Percentiles rank a stretch among this genome's conserved stretches.
These are phyloP conservation scores for Lachnellula hyalina DNA, from an alignment of 2,329 filamentous ascomycete species.

Conservation along the genomic window DNA sequence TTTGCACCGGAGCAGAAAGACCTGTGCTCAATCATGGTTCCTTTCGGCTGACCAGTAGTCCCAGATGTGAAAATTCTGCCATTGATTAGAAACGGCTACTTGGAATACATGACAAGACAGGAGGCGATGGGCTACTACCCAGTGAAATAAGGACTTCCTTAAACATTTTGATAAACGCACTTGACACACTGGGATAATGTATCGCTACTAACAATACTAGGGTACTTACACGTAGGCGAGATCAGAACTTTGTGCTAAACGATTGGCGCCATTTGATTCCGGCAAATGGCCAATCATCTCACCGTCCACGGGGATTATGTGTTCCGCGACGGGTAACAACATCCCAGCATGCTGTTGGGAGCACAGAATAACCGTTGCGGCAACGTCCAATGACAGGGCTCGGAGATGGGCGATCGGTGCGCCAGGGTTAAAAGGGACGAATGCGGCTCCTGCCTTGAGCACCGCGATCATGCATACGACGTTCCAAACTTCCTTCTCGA, in stretches of 20 bases:
- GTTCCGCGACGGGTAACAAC: background rate
- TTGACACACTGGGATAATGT: background rate
- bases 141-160: background rate
- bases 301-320: background rate
- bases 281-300: background rate
- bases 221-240: constrained; percentile 8
- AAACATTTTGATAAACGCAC: background rate
- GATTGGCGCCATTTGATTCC: background rate
- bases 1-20: constrained; percentile 8
- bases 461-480: constrained; percentile 27
- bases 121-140: background rate
- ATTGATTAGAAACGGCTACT: background rate
- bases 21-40: constrained; percentile 12
- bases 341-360: constrained; percentile 1
- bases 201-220: background rate
- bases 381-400: constrained; percentile 5
- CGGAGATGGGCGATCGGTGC: constrained; percentile 6
- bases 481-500: constrained; percentile 21
- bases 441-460: constrained; percentile 25
- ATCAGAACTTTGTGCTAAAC: background rate
- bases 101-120: no score
- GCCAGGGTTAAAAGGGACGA: constrained; percentile 26
- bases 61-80: constrained; percentile 21
- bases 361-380: constrained; percentile 9
- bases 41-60: constrained; percentile 23